phyloP scores from a whole-genome alignment of 257 asterid species.

The Ophiorrhiza pumila region DNA sequence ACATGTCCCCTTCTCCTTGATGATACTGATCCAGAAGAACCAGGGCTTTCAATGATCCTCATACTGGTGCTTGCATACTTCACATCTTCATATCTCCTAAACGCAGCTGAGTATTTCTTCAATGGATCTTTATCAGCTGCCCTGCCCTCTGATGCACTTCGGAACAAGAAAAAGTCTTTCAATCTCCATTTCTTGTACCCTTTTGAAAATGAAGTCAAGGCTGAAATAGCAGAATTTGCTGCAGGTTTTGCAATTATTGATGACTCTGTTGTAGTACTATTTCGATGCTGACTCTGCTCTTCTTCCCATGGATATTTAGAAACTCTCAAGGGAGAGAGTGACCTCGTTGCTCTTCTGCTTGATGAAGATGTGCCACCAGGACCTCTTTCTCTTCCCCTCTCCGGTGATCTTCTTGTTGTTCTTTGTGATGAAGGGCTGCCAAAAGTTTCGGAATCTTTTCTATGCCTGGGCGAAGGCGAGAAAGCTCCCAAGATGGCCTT shows the following conservation, averaged over 20 bases:
- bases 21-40: constrained; percentile 31
- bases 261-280: background rate
- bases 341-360: constrained; percentile 52
- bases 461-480: constrained; percentile 37
- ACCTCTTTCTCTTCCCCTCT: constrained; percentile 48
- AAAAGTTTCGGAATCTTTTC: constrained; percentile 15
- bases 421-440: constrained; percentile 5
- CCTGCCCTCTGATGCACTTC: constrained; percentile 57
- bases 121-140: constrained; percentile 38
- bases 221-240: background rate
- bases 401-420: constrained; percentile 2
- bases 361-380: constrained; percentile 24
- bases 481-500: constrained; percentile 22
- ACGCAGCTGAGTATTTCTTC: constrained; percentile 32
- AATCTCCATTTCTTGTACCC: constrained; percentile 35
- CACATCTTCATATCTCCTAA: constrained; percentile 23
- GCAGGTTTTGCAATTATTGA: background rate
- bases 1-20: constrained; percentile 37
- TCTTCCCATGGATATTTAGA: constrained; percentile 38
- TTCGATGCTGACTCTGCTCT: constrained; percentile 3
- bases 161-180: constrained; percentile 43
- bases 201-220: constrained; percentile 20
- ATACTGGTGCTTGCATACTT: background rate
- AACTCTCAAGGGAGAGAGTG: constrained; percentile 60
- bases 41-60: constrained; percentile 14